phyloP scores from a whole-genome alignment of 2,329 filamentous ascomycete genomes.

The Fusarium veterinarium region DNA sequence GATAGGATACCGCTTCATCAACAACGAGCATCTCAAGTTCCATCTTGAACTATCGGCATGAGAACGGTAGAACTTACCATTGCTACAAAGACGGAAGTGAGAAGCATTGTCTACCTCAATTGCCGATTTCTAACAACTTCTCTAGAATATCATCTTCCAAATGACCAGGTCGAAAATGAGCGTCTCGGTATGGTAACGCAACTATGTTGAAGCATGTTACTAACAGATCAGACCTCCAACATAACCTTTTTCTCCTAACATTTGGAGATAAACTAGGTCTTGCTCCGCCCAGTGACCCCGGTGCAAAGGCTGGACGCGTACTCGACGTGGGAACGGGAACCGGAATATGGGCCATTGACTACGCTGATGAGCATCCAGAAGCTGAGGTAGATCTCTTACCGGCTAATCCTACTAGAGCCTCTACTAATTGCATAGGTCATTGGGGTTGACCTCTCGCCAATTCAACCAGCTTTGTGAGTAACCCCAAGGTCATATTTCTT shows the following conservation, averaged over 20 bases:
- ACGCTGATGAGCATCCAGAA: constrained; percentile 2
- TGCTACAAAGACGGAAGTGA: constrained; percentile 13
- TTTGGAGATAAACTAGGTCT: neutral
- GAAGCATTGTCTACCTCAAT: fast-evolving
- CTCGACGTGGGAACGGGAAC: neutral
- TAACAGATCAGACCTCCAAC: neutral
- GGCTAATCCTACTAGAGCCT: fast-evolving
- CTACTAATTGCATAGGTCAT: neutral
- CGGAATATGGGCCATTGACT: constrained; percentile 6
- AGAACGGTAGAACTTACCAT: constrained; percentile 26
- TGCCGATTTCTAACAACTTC: fast-evolving
- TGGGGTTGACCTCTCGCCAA: neutral
- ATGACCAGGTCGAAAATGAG: neutral
- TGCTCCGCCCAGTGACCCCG: neutral
- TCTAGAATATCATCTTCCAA: neutral
- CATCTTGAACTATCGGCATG: neutral
- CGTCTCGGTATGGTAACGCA: neutral
- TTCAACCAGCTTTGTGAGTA: constrained; percentile 2
- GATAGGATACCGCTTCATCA: neutral
- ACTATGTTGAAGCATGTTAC: fast-evolving
- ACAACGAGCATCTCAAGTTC: neutral
- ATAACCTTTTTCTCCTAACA: neutral
- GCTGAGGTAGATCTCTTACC: neutral
- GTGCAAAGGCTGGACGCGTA: neutral
- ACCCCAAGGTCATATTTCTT: fast-evolving